Evolutionary conservation across 2,329 filamentous ascomycete genomes (phyloP).

Genomic region (Arthrobotrys sphaeroides): DNA sequence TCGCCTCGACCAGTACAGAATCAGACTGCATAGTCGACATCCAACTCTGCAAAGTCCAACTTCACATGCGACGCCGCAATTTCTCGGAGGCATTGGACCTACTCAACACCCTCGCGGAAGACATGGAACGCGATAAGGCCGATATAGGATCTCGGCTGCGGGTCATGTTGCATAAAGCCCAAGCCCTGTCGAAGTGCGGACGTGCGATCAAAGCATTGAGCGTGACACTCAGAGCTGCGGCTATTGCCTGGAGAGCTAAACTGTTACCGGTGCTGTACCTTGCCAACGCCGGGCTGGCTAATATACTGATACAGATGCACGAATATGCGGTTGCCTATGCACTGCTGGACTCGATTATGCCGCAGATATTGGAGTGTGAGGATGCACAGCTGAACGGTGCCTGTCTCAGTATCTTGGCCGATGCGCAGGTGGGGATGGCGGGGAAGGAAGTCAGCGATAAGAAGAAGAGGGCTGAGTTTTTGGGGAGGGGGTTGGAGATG

Average conservation of each 20-base stretch:
- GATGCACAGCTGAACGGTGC: conserved; percentile 71
- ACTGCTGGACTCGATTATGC: conserved; percentile 75
- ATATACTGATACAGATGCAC: conserved; percentile 73
- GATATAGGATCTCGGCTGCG: conserved; percentile 76
- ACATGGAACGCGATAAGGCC: conserved; percentile 67
- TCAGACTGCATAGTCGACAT: conserved; percentile 70
- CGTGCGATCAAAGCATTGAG: conserved; percentile 80
- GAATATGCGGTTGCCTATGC: conserved; percentile 75
- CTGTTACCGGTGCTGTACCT: conserved; percentile 77
- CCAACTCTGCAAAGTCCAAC: conserved; percentile 70
- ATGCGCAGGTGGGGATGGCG: conserved; percentile 81
- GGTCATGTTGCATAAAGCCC: conserved; percentile 76
- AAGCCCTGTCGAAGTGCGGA: conserved; percentile 73
- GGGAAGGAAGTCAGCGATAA: conserved; percentile 63
- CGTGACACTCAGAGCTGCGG: conserved; percentile 77
- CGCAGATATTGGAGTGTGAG: conserved; percentile 78
- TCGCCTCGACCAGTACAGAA: conserved; percentile 66
- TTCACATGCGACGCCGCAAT: conserved; percentile 67
- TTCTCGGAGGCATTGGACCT: conserved; percentile 67
- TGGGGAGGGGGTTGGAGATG: conserved; percentile 70
- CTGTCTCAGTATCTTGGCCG: conserved; percentile 76
- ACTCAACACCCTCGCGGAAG: conserved; percentile 66
- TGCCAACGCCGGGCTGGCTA: conserved; percentile 73
- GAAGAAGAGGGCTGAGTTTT: conserved; percentile 66
- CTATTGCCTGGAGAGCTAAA: conserved; percentile 74